A percentile compares a stretch with the other conserved stretches of the same genome.
phyloP scores from a whole-genome alignment of 352 stramenopile species.

The Phytophthora vignae region DNA sequence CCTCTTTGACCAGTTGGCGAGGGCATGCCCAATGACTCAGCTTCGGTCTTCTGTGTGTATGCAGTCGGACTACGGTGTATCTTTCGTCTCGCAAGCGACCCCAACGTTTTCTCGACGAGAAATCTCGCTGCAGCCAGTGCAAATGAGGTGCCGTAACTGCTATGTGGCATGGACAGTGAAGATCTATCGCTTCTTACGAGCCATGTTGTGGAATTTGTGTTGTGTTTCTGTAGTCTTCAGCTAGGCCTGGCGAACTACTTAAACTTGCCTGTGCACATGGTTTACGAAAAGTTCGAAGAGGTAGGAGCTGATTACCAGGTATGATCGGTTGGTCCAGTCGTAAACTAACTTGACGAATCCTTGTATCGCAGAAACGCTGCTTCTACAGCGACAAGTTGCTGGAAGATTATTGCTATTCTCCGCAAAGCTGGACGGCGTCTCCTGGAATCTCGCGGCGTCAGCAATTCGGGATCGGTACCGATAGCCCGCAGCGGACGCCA shows the following conservation, averaged over 20 bases:
- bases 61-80: slow-evolving; percentile 85
- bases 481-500: slow-evolving; percentile 54
- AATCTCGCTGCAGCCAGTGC: slow-evolving; percentile 76
- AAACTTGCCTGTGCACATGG: slow-evolving; percentile 63
- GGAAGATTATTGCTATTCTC: slow-evolving; percentile 85
- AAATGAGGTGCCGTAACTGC: slow-evolving; percentile 67
- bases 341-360: slow-evolving; percentile 6
- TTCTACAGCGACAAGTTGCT: slow-evolving; percentile 85
- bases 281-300: slow-evolving; percentile 84
- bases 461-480: slow-evolving; percentile 73
- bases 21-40: background rate
- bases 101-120: slow-evolving; percentile 61
- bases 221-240: slow-evolving; percentile 56
- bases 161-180: background rate
- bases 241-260: slow-evolving; percentile 80
- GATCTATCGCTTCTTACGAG: background rate
- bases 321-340: background rate
- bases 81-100: slow-evolving; percentile 72
- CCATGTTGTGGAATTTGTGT: background rate
- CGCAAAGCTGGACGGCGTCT: slow-evolving; percentile 86
- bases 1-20: background rate
- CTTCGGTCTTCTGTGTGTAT: background rate
- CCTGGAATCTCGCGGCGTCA: slow-evolving; percentile 71
- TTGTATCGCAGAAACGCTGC: slow-evolving; percentile 65
- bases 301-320: slow-evolving; percentile 33